These are phyloP conservation scores for Euphrasia arctica DNA, from an alignment of 305 asterid species.

Conservation along the genomic window DNA sequence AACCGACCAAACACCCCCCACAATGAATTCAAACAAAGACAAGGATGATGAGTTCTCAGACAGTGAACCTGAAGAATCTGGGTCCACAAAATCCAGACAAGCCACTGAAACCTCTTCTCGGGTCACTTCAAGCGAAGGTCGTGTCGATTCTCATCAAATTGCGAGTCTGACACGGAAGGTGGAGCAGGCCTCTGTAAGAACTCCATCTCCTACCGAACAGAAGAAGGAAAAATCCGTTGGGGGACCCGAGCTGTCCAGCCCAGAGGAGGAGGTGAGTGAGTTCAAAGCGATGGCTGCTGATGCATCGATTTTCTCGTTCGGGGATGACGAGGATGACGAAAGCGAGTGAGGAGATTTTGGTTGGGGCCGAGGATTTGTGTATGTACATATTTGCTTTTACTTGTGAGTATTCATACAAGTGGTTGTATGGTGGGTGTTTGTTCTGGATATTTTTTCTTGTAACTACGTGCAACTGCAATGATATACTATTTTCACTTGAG, in stretches of 20 bases:
- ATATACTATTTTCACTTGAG: too few species aligned
- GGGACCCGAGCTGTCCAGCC: constrained; percentile 19
- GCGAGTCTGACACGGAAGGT: constrained; percentile 45
- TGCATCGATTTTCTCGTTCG: constrained; percentile 92
- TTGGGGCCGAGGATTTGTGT: constrained; percentile 3
- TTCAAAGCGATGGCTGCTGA: constrained; percentile 96
- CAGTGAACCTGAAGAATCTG: constrained; percentile 50
- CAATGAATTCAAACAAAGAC: constrained; percentile 35
- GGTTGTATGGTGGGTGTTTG: too few species aligned
- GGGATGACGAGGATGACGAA: constrained; percentile 96
- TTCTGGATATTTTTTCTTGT: too few species aligned
- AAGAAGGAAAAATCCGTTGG: constrained; percentile 40
- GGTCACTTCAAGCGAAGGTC: constrained; percentile 27
- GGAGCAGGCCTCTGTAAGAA: constrained; percentile 55
- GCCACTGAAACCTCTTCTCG: constrained; percentile 35
- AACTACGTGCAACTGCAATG: too few species aligned
- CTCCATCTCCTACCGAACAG: constrained; percentile 34
- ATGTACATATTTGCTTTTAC: constrained; percentile 30
- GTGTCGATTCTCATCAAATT: constrained; percentile 36
- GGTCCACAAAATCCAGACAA: constrained; percentile 37
- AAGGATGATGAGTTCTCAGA: constrained; percentile 76
- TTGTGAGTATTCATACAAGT: too few species aligned
- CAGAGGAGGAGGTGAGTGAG: constrained; percentile 54
- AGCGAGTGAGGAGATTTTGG: constrained; percentile 48
- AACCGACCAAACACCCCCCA: constrained; percentile 38